These are phyloP conservation scores for Leccinum subrobustum DNA, from an alignment of 1,284 basidiomycete genomes.

Conservation along the genomic window DNA sequence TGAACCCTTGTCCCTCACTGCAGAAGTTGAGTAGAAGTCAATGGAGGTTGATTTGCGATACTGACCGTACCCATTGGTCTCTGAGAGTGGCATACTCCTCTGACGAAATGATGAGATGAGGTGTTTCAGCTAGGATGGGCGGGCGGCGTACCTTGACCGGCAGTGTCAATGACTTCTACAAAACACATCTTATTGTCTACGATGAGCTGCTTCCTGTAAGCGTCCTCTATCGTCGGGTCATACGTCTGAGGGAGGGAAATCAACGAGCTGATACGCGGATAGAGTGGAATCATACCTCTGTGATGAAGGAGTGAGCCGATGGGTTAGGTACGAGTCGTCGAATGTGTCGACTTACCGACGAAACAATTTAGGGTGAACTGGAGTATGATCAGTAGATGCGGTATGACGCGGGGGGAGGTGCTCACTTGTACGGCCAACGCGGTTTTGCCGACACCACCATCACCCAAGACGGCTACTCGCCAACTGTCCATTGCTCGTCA, in stretches of 20 bases:
- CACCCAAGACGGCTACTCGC: slow-evolving; percentile 93
- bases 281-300: slow-evolving; percentile 45
- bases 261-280: slow-evolving; percentile 13
- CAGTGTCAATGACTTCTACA: slow-evolving; percentile 91
- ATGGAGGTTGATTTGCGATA: slow-evolving; percentile 17
- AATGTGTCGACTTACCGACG: slow-evolving; percentile 59
- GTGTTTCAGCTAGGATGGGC: slow-evolving; percentile 4
- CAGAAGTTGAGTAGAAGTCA: slow-evolving; percentile 11
- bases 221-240: slow-evolving; percentile 94
- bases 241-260: slow-evolving; percentile 56
- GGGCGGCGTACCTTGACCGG: slow-evolving; percentile 78
- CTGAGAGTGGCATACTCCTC: slow-evolving; percentile 97
- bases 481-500: slow-evolving; percentile 76
- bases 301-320: slow-evolving; percentile 17
- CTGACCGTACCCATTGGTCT: slow-evolving; percentile 97
- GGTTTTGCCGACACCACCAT: slow-evolving; percentile 98
- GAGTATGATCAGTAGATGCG: slow-evolving; percentile 15
- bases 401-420: slow-evolving; percentile 10
- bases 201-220: slow-evolving; percentile 88
- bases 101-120: slow-evolving; percentile 34
- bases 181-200: slow-evolving; percentile 92
- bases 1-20: slow-evolving; percentile 98
- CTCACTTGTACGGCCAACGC: slow-evolving; percentile 91
- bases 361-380: slow-evolving; percentile 93
- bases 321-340: slow-evolving; percentile 13